Percentiles rank a stretch among this genome's conserved stretches.
These are phyloP conservation scores for Nepenthes alata DNA, from an alignment of 179 eudicot species.

Conservation along the genomic window DNA sequence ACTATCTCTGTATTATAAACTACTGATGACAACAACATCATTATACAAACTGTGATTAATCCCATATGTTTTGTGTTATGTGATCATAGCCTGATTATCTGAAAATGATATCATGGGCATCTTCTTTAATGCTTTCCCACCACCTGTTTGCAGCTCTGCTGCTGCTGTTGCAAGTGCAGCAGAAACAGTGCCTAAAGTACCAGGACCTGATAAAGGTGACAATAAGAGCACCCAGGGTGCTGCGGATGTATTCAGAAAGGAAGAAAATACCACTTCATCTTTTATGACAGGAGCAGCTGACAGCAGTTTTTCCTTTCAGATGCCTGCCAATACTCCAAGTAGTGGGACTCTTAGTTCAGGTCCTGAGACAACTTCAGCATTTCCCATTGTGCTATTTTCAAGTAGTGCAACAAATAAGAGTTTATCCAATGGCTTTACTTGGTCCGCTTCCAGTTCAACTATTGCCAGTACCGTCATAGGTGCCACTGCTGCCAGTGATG, in stretches of 20 bases:
- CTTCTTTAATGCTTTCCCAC: too few species aligned
- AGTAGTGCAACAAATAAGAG: conserved; percentile 10
- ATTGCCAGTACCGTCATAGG: conserved; percentile 7
- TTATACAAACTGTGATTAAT: too few species aligned
- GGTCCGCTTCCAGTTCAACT: conserved; percentile 10
- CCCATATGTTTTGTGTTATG: too few species aligned
- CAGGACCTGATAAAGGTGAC: conserved; percentile 15
- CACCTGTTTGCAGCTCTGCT: conserved; percentile 19
- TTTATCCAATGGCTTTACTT: conserved; percentile 15
- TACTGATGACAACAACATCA: too few species aligned
- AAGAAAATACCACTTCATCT: conserved; percentile 16
- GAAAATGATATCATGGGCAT: too few species aligned
- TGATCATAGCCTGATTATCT: too few species aligned
- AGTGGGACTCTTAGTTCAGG: conserved; percentile 29
- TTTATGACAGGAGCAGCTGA: conserved; percentile 12
- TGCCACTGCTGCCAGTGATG: conserved; percentile 8
- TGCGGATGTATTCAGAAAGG: conserved; percentile 12
- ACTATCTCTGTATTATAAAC: too few species aligned
- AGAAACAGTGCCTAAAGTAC: conserved; percentile 8
- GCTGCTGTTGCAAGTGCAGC: conserved; percentile 12
- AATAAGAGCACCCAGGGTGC: conserved; percentile 13
- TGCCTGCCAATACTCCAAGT: conserved; percentile 10
- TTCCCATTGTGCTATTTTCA: conserved; percentile 16
- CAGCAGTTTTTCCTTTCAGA: conserved; percentile 12
- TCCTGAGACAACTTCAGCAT: conserved; percentile 10